Conservation (phyloP, 2,329 filamentous ascomycete genomes). For the Alternaria ventricosa region DNA sequence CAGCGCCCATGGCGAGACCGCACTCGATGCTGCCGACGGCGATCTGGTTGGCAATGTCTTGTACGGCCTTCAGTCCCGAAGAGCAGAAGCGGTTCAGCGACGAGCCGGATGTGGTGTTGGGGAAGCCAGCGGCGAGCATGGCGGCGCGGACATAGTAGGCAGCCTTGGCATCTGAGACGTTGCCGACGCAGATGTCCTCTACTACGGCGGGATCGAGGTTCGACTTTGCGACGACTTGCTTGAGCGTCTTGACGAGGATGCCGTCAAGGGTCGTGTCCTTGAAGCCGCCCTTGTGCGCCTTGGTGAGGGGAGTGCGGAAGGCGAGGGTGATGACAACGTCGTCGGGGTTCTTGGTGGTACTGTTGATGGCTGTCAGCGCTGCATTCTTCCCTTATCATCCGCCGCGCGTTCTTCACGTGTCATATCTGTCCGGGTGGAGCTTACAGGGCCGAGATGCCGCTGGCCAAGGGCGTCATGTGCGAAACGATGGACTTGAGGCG, state of each 20-base stretch:
- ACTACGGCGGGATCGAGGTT: slow-evolving; percentile 80
- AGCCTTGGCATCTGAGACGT: slow-evolving; percentile 85
- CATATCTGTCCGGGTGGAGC: slow-evolving; percentile 40
- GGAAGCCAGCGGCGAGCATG: slow-evolving; percentile 88
- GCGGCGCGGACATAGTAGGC: slow-evolving; percentile 92
- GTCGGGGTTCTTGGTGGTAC: slow-evolving; percentile 90
- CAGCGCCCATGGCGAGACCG: slow-evolving; percentile 86
- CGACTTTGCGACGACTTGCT: slow-evolving; percentile 68
- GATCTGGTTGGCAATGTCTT: slow-evolving; percentile 93
- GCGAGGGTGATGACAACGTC: slow-evolving; percentile 97
- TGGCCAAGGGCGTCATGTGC: slow-evolving; percentile 78
- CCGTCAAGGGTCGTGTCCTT: slow-evolving; percentile 93
- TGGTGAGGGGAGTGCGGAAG: slow-evolving; percentile 85
- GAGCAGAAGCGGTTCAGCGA: slow-evolving; percentile 97
- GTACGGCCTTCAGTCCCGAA: slow-evolving; percentile 91
- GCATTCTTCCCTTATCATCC: neutral
- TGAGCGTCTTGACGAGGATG: slow-evolving; percentile 81
- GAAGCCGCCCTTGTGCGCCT: slow-evolving; percentile 89
- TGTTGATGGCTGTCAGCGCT: slow-evolving; percentile 48
- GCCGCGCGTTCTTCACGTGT: neutral
- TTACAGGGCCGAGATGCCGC: slow-evolving; percentile 78
- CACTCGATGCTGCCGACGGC: slow-evolving; percentile 79
- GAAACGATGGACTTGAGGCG: slow-evolving; percentile 86
- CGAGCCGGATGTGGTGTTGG: slow-evolving; percentile 82
- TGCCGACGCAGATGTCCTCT: slow-evolving; percentile 91